Evolutionary conservation across 352 stramenopile species (phyloP).

Genomic region (Globisporangium viniferum): DNA sequence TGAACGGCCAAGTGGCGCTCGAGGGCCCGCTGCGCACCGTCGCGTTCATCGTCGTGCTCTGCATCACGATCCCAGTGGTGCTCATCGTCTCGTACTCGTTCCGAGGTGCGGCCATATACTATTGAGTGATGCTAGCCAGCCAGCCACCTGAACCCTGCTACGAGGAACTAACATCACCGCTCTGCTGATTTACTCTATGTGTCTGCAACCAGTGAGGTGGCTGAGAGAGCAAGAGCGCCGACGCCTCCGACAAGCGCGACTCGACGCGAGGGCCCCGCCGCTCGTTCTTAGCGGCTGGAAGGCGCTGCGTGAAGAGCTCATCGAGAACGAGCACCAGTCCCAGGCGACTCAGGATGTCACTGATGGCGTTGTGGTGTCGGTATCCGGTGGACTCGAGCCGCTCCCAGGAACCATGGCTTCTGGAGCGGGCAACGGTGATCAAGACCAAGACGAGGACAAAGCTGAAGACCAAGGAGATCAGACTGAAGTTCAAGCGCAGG

Average conservation of each 20-base stretch:
- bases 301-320: constrained; percentile 22
- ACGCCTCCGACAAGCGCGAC: neutral
- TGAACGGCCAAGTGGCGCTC: neutral
- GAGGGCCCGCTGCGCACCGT: constrained; percentile 7
- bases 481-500: neutral
- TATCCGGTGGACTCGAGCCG: constrained; percentile 4
- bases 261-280: constrained; percentile 12
- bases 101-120: neutral
- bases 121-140: neutral
- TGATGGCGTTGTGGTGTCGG: neutral
- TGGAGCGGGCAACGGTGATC: neutral
- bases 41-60: constrained; percentile 8
- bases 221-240: neutral
- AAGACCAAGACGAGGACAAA: neutral
- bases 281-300: constrained; percentile 22
- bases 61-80: constrained; percentile 14
- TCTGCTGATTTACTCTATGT: neutral
- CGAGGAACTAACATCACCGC: neutral
- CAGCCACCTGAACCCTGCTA: too few species aligned
- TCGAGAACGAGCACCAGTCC: constrained; percentile 18
- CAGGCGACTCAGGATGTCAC: constrained; percentile 1
- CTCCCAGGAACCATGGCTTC: neutral
- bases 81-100: constrained; percentile 10
- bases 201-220: neutral
- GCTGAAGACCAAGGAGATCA: neutral